Base-by-base conservation (phyloP, 2,329 filamentous ascomycete species). In the Pyricularia sp. region DNA sequence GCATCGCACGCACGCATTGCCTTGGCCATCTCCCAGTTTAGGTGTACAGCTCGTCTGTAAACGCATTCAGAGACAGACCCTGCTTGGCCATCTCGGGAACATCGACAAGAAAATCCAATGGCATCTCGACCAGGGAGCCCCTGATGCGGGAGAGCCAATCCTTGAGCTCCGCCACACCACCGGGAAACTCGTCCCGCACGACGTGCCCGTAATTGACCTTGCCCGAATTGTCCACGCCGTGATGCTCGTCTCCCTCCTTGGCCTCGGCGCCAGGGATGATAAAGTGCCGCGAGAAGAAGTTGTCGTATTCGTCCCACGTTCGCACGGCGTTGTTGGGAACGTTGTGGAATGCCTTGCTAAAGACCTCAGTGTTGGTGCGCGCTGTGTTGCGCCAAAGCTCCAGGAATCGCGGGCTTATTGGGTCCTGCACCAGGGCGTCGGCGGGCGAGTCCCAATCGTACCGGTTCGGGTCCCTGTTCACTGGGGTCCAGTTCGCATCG, bases 191-290 rank as follows among this genome's bases (percentile, higher is more conserved):
- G 67, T 92, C 90, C 75, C 87, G 88, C 64, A 97, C 91, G 1
- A 97, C 92, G 80, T 97, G 94, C 0, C 94, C 94, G 80, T 93
- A 94, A 75, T 90, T 86, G 73, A 93, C 93, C 77, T 87, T 86
- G 31, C 84, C 82, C 4, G 83, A 88, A 11, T 80, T 79, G 68
- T 79, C 79, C n/a, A 78, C 79, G 68, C 80, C 77, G 42, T 55
- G 42, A 55, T 55, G 42, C 72, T 78, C 76, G 66, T 79, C 76
- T 65, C 81, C 74, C 30, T 71, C 79, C 68, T 82, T 80, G 17
- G 80, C 79, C 68, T 76, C 75, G 72, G 73, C 77, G 33, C 82
- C 82, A 0, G 85, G 85, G 28, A 84, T 81, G 75, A 90, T 79
- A 77, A 94, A 94, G 78, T 89, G 83, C 30, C 84, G 80, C 42